phyloP scores from a whole-genome alignment of 2,329 filamentous ascomycete species.

The Sporothrix mexicana region DNA sequence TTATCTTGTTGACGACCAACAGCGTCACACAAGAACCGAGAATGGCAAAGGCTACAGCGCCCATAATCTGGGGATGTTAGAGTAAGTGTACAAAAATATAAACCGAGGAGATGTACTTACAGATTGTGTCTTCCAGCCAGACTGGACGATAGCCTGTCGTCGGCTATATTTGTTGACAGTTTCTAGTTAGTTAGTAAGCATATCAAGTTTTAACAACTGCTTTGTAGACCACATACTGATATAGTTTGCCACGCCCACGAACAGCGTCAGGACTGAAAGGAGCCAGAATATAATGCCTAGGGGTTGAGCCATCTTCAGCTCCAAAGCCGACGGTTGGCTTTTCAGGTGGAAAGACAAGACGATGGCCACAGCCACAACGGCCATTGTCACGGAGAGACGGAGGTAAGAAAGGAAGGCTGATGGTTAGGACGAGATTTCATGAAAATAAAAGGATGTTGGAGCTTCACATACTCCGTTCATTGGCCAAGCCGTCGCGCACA shows the following conservation, averaged over 20 bases:
- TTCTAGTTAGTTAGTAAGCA: slow-evolving; percentile 47
- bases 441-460: neutral
- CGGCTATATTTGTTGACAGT: slow-evolving; percentile 80
- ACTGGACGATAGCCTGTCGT: slow-evolving; percentile 83
- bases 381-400: slow-evolving; percentile 86
- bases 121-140: slow-evolving; percentile 88
- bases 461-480: slow-evolving; percentile 66
- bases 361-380: slow-evolving; percentile 87
- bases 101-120: slow-evolving; percentile 52
- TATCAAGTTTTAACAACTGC: too few species aligned
- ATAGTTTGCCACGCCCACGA: slow-evolving; percentile 83
- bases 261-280: slow-evolving; percentile 76
- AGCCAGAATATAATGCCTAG: slow-evolving; percentile 89
- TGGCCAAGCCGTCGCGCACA: slow-evolving; percentile 77
- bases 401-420: slow-evolving; percentile 86
- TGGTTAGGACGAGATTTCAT: neutral
- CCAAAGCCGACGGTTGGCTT: slow-evolving; percentile 68
- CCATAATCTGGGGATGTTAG: slow-evolving; percentile 59
- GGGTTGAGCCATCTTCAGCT: slow-evolving; percentile 78
- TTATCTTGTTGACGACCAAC: slow-evolving; percentile 56
- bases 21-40: slow-evolving; percentile 70
- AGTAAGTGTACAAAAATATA: neutral
- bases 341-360: slow-evolving; percentile 93
- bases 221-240: slow-evolving; percentile 61
- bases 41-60: slow-evolving; percentile 65